Base-by-base conservation (phyloP, 176 grass and related monocot species). In the Thinopyrum elongatum region DNA sequence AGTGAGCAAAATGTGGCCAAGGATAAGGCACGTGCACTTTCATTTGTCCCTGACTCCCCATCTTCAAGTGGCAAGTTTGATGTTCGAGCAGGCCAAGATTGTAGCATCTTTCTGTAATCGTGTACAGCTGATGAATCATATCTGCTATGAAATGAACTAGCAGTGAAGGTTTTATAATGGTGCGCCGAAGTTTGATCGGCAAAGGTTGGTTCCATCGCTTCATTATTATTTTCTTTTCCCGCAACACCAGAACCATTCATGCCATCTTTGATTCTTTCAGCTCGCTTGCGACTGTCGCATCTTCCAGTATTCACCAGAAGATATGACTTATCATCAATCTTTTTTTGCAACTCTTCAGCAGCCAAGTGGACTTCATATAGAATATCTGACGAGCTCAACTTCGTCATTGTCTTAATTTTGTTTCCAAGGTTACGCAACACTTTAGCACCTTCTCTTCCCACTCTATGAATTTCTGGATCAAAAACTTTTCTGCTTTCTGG, bases 1-100 rank as follows among this genome's bases (percentile, higher is more conserved):
- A 95, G 95, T 2, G 93, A 98, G 59, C 87, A 33, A 60, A 98
- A 98, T 49, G 95, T 98, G 33, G 95, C 93, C 58, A 98, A 86
- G n/a, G 95, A 95, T 89, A 95, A 84, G 57, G 93, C 89, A 88
- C 95, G 95, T 59, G 95, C 93, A 83, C 95, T 98, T 76, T 92
- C 93, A 19, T 98, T 93, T 64, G 89, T 95, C 89, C 58, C 88
- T 17, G 91, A 87, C 26, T 91, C 92, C 63, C 92, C 82, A 57
- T 90, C 87, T 76, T 68, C 88, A 42, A 65, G 53, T 41, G 82
- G 35, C 34, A 83, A 7, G n/a, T 93, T 89, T 74, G 83, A 95
- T 81, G 44, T 87, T 80, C 87, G 81, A 77, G 90, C 88, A 57
- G 95, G 95, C 95, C 92, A 97, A 70, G 87, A 82, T 17, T 85